Evolutionary conservation across 371 early-diverging fungal species (phyloP).

Genomic region (Encephalitozoon hellem): DNA sequence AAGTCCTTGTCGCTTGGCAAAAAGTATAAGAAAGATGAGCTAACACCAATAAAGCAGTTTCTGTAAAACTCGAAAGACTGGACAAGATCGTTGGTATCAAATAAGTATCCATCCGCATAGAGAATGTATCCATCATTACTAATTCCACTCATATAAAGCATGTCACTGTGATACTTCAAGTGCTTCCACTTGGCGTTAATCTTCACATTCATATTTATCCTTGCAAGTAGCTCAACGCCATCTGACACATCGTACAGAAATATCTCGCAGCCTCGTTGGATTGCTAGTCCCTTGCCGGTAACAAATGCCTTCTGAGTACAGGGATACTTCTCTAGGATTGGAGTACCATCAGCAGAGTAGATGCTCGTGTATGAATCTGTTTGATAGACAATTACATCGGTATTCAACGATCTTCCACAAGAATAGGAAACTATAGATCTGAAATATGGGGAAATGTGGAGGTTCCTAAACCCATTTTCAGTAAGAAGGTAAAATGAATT

Average conservation of each 20-base stretch:
- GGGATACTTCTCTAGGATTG: not conserved
- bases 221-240: not conserved
- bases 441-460: slow-evolving; percentile 8
- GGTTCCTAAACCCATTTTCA: not conserved
- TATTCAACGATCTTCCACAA: not conserved
- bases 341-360: not conserved
- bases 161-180: not conserved
- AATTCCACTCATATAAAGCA: not conserved
- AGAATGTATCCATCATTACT: not conserved
- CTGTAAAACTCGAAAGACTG: not conserved
- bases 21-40: not conserved
- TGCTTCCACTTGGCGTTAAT: not conserved
- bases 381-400: not conserved
- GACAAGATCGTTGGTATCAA: not conserved
- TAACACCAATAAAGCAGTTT: not conserved
- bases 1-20: not conserved
- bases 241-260: not conserved
- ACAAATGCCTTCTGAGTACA: not conserved
- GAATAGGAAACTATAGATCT: not conserved
- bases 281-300: not conserved
- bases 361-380: not conserved
- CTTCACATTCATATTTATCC: not conserved
- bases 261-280: not conserved
- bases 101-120: not conserved
- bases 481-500: not conserved